Conservation (phyloP, 345 rosid genomes). For the Excoecaria agallocha region DNA sequence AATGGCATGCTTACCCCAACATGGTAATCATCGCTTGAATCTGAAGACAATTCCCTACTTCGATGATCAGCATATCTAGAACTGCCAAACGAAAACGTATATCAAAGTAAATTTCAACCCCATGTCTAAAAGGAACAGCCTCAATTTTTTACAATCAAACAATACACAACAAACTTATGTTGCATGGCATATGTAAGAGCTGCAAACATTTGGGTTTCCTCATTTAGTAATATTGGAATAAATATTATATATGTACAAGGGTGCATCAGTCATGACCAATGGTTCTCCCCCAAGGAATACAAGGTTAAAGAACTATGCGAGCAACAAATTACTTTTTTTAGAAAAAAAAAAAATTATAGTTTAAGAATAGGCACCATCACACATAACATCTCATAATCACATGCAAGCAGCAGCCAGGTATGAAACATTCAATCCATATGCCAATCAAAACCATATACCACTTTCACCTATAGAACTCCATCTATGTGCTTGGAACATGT, state of each 20-base stretch:
- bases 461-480: background rate
- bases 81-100: slow-evolving; percentile 37
- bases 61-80: slow-evolving; percentile 36
- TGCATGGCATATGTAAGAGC: background rate
- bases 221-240: background rate
- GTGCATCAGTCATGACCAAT: background rate
- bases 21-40: slow-evolving; percentile 44
- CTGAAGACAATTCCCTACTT: slow-evolving; percentile 46
- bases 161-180: background rate
- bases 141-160: background rate
- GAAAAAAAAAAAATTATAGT: too few species aligned
- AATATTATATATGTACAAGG: background rate
- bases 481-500: background rate
- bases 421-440: background rate
- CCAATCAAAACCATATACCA: background rate
- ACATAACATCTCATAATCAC: background rate
- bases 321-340: background rate
- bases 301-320: background rate
- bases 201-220: background rate
- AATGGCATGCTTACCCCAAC: slow-evolving; percentile 45
- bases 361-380: background rate
- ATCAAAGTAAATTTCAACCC: slow-evolving; percentile 1
- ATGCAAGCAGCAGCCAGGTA: background rate
- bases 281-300: background rate
- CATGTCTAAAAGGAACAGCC: background rate